These are phyloP conservation scores for Marsdenia floribunda DNA, from an alignment of 257 asterid species.

Conservation along the genomic window DNA sequence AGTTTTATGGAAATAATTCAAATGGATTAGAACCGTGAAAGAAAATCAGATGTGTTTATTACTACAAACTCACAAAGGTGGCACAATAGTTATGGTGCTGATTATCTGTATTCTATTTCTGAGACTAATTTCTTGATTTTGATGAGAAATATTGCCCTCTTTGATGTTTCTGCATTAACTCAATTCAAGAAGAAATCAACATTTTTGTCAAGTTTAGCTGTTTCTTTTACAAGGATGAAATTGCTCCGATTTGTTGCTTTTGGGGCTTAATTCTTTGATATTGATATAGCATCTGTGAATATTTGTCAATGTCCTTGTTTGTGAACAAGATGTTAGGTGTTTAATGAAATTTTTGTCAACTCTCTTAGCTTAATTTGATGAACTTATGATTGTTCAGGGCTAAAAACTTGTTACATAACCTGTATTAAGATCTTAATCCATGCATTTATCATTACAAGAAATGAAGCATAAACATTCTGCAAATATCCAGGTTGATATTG, in stretches of 20 bases:
- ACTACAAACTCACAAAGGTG: neutral
- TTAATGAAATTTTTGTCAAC: neutral
- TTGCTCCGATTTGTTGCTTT: neutral
- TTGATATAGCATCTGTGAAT: neutral
- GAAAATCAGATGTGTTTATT: neutral
- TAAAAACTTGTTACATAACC: neutral
- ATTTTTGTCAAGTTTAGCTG: neutral
- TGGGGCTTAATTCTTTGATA: neutral
- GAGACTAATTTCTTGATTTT: neutral
- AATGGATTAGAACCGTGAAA: neutral
- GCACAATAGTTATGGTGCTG: neutral
- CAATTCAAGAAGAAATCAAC: neutral
- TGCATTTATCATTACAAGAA: neutral
- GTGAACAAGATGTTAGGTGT: neutral
- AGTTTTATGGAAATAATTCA: neutral
- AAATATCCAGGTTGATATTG: conserved; percentile 78
- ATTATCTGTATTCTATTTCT: neutral
- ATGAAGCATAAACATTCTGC: conserved; percentile 5
- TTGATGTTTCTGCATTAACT: neutral
- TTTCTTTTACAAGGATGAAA: neutral
- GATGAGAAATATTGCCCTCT: neutral
- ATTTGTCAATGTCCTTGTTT: neutral
- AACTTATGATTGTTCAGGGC: neutral
- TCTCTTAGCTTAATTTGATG: neutral
- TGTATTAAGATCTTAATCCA: neutral